Conservation (phyloP, 2,329 filamentous ascomycete species). For the Teratosphaeria nubilosa region DNA sequence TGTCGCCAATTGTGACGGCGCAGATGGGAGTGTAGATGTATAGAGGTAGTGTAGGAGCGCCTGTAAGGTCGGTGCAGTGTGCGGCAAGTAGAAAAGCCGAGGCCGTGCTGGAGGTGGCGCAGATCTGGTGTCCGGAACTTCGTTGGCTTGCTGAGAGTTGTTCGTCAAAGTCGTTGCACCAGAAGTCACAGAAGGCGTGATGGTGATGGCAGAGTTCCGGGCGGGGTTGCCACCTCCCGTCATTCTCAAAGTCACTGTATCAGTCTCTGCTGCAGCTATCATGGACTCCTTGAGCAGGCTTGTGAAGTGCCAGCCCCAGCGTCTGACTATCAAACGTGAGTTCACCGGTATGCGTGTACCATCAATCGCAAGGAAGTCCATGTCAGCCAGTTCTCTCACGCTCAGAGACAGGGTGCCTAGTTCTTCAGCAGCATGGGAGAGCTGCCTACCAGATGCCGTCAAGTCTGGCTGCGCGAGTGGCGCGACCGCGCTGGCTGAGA, state of each 20-base stretch:
- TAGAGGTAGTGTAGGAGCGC: slow-evolving; percentile 89
- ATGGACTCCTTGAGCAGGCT: slow-evolving; percentile 75
- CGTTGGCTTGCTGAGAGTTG: slow-evolving; percentile 28
- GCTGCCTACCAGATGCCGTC: slow-evolving; percentile 64
- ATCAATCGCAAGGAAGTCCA: slow-evolving; percentile 88
- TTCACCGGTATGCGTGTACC: slow-evolving; percentile 91
- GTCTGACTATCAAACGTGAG: slow-evolving; percentile 72
- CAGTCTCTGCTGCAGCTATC: slow-evolving; percentile 53
- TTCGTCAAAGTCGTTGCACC: slow-evolving; percentile 33
- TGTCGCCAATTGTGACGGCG: slow-evolving; percentile 69
- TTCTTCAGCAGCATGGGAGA: slow-evolving; percentile 71
- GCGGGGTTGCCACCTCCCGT: slow-evolving; percentile 41
- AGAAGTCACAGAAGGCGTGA: slow-evolving; percentile 56
- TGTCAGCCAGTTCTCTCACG: slow-evolving; percentile 81
- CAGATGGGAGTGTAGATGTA: slow-evolving; percentile 74
- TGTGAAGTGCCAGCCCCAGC: slow-evolving; percentile 95
- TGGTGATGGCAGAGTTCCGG: slow-evolving; percentile 75
- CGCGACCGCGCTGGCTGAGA: slow-evolving; percentile 64
- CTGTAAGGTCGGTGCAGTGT: slow-evolving; percentile 81
- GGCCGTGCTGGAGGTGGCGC: slow-evolving; percentile 56
- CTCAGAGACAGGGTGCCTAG: slow-evolving; percentile 71
- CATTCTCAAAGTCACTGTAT: slow-evolving; percentile 65
- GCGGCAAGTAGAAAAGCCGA: slow-evolving; percentile 81
- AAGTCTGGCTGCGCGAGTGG: slow-evolving; percentile 22
- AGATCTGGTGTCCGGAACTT: slow-evolving; percentile 44